Conservation (phyloP, 2,329 filamentous ascomycete genomes). For the Beauveria medogensis region DNA sequence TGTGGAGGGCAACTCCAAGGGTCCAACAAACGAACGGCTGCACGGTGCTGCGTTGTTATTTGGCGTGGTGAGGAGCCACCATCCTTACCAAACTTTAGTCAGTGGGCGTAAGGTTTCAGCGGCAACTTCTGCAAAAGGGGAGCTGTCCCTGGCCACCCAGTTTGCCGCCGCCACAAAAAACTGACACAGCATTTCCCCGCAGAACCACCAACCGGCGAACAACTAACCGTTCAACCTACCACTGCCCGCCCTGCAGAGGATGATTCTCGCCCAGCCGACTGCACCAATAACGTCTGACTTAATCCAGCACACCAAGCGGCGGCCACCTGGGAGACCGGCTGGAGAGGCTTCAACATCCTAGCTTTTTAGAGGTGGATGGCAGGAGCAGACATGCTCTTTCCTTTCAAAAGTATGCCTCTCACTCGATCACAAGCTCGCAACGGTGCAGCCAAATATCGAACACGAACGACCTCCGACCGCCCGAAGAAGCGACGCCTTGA, state of each 20-base stretch:
- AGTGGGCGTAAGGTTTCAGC: neutral
- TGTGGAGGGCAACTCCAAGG: no score
- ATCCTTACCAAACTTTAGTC: neutral
- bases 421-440: neutral
- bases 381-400: neutral
- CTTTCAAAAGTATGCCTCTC: neutral
- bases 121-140: neutral
- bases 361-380: neutral
- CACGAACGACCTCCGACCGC: neutral
- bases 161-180: neutral
- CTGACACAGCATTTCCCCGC: neutral
- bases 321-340: neutral
- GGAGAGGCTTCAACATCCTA: neutral
- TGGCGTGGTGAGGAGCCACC: no score
- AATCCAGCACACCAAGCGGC: neutral
- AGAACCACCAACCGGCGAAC: neutral
- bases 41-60: no score
- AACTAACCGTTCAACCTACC: neutral
- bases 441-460: neutral
- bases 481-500: neutral
- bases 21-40: no score
- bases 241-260: neutral
- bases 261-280: neutral
- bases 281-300: neutral
- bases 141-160: neutral